phyloP scores from a whole-genome alignment of 306 rosid genomes.

The Pyrus betulifolia region DNA sequence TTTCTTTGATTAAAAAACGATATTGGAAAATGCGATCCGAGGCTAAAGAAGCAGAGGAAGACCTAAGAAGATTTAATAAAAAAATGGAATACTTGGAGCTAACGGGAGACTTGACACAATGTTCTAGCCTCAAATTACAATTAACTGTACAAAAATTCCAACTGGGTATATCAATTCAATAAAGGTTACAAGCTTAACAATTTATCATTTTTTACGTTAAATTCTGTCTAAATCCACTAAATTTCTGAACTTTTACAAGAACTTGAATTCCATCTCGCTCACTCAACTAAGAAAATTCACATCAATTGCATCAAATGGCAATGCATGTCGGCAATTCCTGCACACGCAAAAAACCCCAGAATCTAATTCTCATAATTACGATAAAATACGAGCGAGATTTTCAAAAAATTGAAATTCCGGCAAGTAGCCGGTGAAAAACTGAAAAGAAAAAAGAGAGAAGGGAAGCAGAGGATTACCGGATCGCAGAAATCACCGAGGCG shows the following conservation, averaged over 20 bases:
- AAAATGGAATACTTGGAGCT: too few relatives aligned
- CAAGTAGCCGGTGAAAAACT: background rate
- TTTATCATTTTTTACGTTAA: background rate
- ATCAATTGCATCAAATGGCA: slow-evolving; percentile 7
- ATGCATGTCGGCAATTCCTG: slow-evolving; percentile 5
- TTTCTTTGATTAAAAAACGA: too few relatives aligned
- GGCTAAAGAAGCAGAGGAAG: too few relatives aligned
- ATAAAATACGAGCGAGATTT: background rate
- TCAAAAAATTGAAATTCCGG: background rate
- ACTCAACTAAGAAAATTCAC: slow-evolving; percentile 9
- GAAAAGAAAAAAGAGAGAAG: background rate
- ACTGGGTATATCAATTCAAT: background rate
- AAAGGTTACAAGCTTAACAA: background rate
- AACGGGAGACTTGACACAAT: too few relatives aligned
- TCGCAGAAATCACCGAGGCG: slow-evolving; percentile 23
- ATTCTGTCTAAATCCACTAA: background rate
- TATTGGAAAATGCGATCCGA: background rate
- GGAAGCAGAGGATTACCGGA: slow-evolving; percentile 30
- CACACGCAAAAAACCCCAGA: background rate
- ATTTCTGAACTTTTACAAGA: background rate
- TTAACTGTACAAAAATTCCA: background rate
- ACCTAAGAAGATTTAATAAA: too few relatives aligned
- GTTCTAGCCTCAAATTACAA: background rate
- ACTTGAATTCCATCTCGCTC: background rate
- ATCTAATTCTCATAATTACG: background rate